phyloP scores from a whole-genome alignment of 2,329 filamentous ascomycete species.

The Aspergillus brunneoviolaceus region DNA sequence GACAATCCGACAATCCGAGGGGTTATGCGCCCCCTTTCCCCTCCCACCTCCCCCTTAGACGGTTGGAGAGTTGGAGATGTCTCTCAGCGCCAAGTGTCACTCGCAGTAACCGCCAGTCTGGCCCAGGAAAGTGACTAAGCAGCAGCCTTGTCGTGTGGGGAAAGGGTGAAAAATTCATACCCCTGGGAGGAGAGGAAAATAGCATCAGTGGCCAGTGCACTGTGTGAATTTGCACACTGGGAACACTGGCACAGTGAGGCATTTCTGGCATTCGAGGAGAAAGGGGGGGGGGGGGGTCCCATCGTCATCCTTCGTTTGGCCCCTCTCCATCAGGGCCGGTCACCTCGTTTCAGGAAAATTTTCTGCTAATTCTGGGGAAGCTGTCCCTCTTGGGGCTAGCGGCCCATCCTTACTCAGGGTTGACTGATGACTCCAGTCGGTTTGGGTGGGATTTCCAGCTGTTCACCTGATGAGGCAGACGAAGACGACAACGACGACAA shows the following conservation, averaged over 20 bases:
- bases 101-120: not conserved
- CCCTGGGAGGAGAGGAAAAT: not conserved
- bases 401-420: not conserved
- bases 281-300: not conserved
- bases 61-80: not conserved
- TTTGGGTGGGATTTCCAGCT: not conserved
- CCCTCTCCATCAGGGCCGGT: not conserved
- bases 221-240: too few species aligned
- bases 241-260: not conserved
- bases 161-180: not conserved
- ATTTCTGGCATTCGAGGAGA: not conserved
- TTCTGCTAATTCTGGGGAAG: conserved; percentile 10
- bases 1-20: not conserved
- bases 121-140: not conserved
- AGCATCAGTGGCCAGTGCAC: not conserved
- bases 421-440: too few species aligned
- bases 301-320: not conserved
- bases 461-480: not conserved
- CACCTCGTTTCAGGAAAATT: not conserved
- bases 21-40: not conserved
- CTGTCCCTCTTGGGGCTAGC: conserved; percentile 7
- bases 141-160: not conserved
- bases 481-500: too few species aligned
- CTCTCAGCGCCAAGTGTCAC: not conserved
- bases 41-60: too few species aligned